phyloP scores from a whole-genome alignment of 768 basidiomycete genomes.

The Suillus subluteus region DNA sequence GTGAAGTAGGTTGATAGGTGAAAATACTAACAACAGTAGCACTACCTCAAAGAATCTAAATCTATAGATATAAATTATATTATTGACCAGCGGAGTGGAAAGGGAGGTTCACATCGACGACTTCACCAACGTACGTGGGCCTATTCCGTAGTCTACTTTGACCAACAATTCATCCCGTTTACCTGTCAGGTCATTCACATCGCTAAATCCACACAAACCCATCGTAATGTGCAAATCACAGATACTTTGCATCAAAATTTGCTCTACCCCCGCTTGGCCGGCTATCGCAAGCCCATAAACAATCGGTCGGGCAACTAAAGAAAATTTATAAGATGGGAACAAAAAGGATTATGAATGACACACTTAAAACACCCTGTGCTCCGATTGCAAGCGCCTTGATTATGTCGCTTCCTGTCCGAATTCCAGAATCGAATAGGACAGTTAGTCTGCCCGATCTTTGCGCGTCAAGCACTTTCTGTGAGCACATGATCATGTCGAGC shows the following conservation, averaged over 20 bases:
- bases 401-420: slow-evolving; percentile 57
- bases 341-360: slow-evolving; percentile 16
- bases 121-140: not conserved
- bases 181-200: slow-evolving; percentile 41
- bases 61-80: not conserved
- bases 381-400: slow-evolving; percentile 61
- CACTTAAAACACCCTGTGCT: slow-evolving; percentile 53
- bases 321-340: not conserved
- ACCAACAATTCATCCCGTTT: slow-evolving; percentile 38
- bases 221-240: slow-evolving; percentile 48
- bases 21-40: not conserved
- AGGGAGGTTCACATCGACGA: not conserved
- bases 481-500: slow-evolving; percentile 68
- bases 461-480: slow-evolving; percentile 57
- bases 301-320: slow-evolving; percentile 44
- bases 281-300: slow-evolving; percentile 53
- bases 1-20: not conserved
- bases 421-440: slow-evolving; percentile 69
- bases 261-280: slow-evolving; percentile 52
- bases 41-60: not conserved
- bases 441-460: slow-evolving; percentile 64
- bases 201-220: slow-evolving; percentile 44
- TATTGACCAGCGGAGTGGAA: no score
- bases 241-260: slow-evolving; percentile 47
- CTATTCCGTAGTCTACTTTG: slow-evolving; percentile 35